phyloP scores from a whole-genome alignment of 257 asterid species.

The Solanum tarijense region DNA sequence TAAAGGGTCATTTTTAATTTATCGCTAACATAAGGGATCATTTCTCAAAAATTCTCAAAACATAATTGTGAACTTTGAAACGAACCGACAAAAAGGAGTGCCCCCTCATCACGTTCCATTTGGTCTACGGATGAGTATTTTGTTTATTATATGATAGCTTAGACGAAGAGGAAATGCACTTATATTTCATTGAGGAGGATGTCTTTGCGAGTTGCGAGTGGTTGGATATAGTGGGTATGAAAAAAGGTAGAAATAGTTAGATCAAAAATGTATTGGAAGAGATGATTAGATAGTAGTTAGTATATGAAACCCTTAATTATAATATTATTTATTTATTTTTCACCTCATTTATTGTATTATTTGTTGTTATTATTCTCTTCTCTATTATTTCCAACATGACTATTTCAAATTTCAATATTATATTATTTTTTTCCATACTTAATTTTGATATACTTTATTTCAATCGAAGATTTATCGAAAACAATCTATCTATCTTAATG shows the following conservation, averaged over 20 bases:
- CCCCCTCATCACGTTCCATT: background rate
- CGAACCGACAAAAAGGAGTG: background rate
- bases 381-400: background rate
- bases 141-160: background rate
- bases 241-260: too few species aligned
- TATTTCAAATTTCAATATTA: too few species aligned
- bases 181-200: background rate
- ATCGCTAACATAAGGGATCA: background rate
- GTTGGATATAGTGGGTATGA: background rate
- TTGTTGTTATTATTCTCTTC: background rate
- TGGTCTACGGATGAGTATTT: background rate
- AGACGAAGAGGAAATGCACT: background rate
- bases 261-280: background rate
- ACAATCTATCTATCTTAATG: too few species aligned
- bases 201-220: background rate
- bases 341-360: too few species aligned
- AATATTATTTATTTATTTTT: too few species aligned
- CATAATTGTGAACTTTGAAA: background rate
- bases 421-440: too few species aligned
- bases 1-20: background rate
- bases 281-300: background rate
- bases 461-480: too few species aligned
- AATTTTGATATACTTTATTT: too few species aligned
- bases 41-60: background rate
- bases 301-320: too few species aligned